These are phyloP conservation scores for Nepenthes mirabilis DNA, from an alignment of 148 eudicot genomes.

Conservation along the genomic window DNA sequence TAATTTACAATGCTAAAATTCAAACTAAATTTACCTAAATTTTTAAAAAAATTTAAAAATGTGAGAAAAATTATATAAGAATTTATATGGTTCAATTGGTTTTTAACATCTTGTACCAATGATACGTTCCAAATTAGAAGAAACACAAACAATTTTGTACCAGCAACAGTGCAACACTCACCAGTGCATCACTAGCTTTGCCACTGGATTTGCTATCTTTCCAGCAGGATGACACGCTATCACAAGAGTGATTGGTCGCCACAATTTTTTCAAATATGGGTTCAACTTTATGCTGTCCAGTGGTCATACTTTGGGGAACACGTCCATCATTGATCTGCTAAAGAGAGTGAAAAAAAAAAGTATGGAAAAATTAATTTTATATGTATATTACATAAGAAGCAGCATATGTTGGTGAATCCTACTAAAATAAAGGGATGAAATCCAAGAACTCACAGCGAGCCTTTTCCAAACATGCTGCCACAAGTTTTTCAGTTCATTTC, in stretches of 20 bases:
- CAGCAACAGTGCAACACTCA: slow-evolving; percentile 13
- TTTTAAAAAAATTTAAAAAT: too few relatives aligned
- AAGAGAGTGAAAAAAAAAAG: not conserved
- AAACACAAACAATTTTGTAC: not conserved
- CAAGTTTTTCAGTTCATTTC: slow-evolving; percentile 55
- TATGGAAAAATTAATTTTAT: not conserved
- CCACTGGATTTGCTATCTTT: slow-evolving; percentile 11
- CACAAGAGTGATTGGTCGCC: slow-evolving; percentile 14
- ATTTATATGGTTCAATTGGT: too few relatives aligned
- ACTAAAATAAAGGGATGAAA: not conserved
- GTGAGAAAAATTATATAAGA: too few relatives aligned
- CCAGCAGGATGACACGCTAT: slow-evolving; percentile 18
- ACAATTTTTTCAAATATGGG: slow-evolving; percentile 10
- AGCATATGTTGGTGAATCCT: not conserved
- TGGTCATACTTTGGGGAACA: slow-evolving; percentile 10
- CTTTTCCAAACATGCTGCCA: slow-evolving; percentile 69
- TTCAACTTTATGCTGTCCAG: slow-evolving; percentile 13
- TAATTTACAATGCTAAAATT: too few relatives aligned
- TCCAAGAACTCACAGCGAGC: slow-evolving; percentile 15
- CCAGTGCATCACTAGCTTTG: slow-evolving; percentile 23
- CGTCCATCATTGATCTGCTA: slow-evolving; percentile 16
- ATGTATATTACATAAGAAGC: not conserved
- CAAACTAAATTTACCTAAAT: too few relatives aligned
- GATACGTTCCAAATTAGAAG: not conserved
- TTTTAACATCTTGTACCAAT: too few relatives aligned